Base-by-base conservation (phyloP, 2,329 filamentous ascomycete species). In the Penicillium sp. region DNA sequence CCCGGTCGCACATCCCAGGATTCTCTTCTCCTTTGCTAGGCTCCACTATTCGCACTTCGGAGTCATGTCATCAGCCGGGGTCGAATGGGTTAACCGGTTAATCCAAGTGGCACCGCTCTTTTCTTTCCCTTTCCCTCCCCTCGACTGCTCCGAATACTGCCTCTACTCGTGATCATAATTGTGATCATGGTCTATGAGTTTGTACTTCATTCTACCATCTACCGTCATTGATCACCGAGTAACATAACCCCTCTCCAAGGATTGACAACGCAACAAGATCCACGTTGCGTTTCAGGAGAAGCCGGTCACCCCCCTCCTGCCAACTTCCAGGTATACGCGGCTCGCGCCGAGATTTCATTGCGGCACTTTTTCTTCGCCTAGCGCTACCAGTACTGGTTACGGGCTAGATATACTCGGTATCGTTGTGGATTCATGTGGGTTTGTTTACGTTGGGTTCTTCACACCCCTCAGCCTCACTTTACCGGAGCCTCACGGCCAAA, bases 401-500 rank as follows among this genome's bases (percentile, higher is more conserved):
- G 15, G 15, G 15, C 2, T 18, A 18, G 15, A 18, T 18, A 18
- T 18, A 18, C 15, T 18, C 15, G 15, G 15, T 18, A 18, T 18
- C 15, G 32, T 7, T 18, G 32, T 35, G 32, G 32, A 15, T 35
- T 35, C 32, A 3, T 8, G n/a, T 18, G 32, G 15, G n/a, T 18
- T 10, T 31, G n/a, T 18, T 10, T 31, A 23, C 20, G 20, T 23
- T 38, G n/a, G 8, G 37, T 39, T 39, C 25, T 44, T 49, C 39
- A 24, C 29, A 5, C 39, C 35, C 8, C 24, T 55, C 52, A 57
- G 55, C 55, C 53, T 57, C 55, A 57, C 53, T 46, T 40, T 39
- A 44, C 42, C 49, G 45, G 55, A 57, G 55, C 55, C 55, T 53
- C 55, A 57, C 52, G 47, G 33, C 54, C 46, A 46, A 41, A 41